These are phyloP conservation scores for Areca catechu DNA, from an alignment of 176 grass and related monocot genomes.

Conservation along the genomic window DNA sequence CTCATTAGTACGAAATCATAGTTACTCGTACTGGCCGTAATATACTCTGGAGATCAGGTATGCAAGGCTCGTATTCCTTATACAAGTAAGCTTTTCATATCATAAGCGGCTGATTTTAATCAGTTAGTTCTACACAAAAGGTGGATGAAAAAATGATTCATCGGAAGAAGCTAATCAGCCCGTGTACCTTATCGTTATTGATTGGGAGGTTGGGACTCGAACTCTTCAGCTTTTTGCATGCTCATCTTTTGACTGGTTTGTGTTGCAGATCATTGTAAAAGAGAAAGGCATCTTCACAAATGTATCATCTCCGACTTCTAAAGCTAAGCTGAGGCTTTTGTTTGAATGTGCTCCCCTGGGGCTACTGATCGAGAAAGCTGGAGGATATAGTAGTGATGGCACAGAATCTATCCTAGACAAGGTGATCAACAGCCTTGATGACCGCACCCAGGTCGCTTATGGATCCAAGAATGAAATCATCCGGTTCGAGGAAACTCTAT, in stretches of 20 bases:
- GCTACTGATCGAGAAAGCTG: constrained; percentile 84
- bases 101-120: no score
- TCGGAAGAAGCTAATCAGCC: no score
- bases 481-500: constrained; percentile 88
- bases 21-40: no score
- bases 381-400: constrained; percentile 90
- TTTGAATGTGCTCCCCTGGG: constrained; percentile 94
- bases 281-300: constrained; percentile 99
- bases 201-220: no score
- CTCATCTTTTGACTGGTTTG: constrained; percentile 3
- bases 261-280: constrained; percentile 88
- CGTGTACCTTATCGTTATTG: no score
- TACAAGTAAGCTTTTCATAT: no score
- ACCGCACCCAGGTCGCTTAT: constrained; percentile 76
- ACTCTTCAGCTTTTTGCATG: no score
- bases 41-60: no score
- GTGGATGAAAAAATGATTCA: no score
- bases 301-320: constrained; percentile 59
- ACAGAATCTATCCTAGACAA: constrained; percentile 78
- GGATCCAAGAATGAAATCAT: constrained; percentile 99
- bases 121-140: no score
- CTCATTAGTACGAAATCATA: no score
- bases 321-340: constrained; percentile 90
- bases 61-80: no score
- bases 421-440: constrained; percentile 61